Base-by-base conservation (phyloP, 2,329 filamentous ascomycete species). In the Drechslera avenae region DNA sequence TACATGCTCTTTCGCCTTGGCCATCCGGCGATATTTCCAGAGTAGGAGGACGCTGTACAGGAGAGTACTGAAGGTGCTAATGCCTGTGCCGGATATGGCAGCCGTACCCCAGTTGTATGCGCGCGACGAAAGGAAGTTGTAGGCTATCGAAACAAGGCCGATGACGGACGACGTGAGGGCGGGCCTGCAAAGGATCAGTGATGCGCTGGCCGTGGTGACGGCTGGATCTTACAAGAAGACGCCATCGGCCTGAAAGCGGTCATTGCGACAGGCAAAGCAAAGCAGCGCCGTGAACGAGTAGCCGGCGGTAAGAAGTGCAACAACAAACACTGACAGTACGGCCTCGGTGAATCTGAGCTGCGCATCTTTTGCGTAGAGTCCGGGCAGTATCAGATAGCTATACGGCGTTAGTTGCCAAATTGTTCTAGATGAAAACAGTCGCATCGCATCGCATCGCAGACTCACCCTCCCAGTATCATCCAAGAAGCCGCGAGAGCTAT, bases 381-480 rank as follows among this genome's bases (percentile, higher is more conserved):
- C 71, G 5, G 78, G 77, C 16, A 81, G 70, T 46, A 81, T 77
- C 28, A 81, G 72, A 62, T 77, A 81, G 43, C 78, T 79, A 45
- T 32, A 50, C 18, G 31, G 43, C 26, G 51, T 66, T 50, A 67
- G 60, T 47, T 40, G 55, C 33, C 36, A 35, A 35, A 39, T 18
- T 21, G 13, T 42, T 44, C 32, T 6, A 23, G 18, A 21, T 19
- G 35, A 7, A 13, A 42, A 32, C 41, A 42, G 39, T 35, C 40
- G 50, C 8, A 21, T 40, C 23, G 31, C 30, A n/a, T n/a, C n/a
- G n/a, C 9, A 5, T 13, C n/a, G n/a, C n/a, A n/a, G 26, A 65
- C 75, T 48, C 66, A 78, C 74, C 78, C 78, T 66, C 76, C 78
- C 23, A 80, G 57, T 39, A 80, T 76, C 74, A 79, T 76, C 68